Conservation (phyloP, 2,329 filamentous ascomycete species). For the Aspergillus brasiliensis region DNA sequence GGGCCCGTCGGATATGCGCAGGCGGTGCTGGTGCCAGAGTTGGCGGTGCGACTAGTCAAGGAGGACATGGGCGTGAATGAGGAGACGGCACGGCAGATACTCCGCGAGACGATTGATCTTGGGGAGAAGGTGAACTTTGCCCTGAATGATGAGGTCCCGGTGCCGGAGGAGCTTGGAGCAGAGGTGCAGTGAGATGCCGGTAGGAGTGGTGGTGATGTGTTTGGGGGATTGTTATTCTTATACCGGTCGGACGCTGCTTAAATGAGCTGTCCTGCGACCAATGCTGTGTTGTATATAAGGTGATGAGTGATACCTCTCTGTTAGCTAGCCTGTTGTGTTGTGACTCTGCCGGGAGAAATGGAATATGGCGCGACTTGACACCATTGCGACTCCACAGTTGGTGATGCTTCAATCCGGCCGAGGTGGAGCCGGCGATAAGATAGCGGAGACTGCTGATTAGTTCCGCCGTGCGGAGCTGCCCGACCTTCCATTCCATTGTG, state of each 20-base stretch:
- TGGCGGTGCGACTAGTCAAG: constrained; percentile 57
- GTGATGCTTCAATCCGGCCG: background rate
- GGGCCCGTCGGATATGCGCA: constrained; percentile 72
- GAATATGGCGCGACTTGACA: background rate
- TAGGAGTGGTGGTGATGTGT: background rate
- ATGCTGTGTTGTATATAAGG: too few relatives aligned
- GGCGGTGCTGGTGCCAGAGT: constrained; percentile 74
- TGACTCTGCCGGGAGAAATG: background rate
- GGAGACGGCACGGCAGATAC: constrained; percentile 55
- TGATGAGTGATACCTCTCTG: background rate
- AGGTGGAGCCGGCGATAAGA: background rate
- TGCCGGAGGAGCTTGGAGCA: constrained; percentile 16
- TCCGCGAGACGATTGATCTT: constrained; percentile 67
- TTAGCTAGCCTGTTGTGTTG: background rate
- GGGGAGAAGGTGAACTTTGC: constrained; percentile 71
- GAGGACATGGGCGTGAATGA: constrained; percentile 58
- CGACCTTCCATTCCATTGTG: background rate
- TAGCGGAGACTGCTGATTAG: background rate
- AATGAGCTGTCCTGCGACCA: too few relatives aligned
- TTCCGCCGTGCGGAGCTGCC: background rate
- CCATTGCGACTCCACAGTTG: background rate
- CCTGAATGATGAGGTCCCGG: constrained; percentile 55
- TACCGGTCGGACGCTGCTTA: too few relatives aligned
- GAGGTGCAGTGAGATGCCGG: background rate
- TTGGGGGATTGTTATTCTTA: too few relatives aligned